phyloP scores from a whole-genome alignment of 805 yeast genomes.

The Zygoascus bituminiphila region DNA sequence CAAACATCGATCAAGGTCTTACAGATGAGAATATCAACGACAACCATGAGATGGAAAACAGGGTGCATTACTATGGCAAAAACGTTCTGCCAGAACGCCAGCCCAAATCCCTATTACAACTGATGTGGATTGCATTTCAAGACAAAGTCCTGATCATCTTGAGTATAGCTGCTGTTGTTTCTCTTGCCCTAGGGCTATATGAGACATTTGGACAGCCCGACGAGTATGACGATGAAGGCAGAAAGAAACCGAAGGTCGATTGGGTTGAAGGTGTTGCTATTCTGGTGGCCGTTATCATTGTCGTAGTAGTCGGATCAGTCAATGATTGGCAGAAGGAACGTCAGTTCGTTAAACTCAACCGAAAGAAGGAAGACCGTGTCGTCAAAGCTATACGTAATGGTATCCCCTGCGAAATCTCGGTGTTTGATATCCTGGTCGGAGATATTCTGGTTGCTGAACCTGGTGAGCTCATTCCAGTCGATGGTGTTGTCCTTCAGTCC shows the following conservation, averaged over 20 bases:
- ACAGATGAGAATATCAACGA: slow-evolving; percentile 17
- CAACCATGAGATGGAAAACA: slow-evolving; percentile 16
- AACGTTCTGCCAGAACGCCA: slow-evolving; percentile 65
- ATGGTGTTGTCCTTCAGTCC: slow-evolving; percentile 66
- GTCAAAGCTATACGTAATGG: slow-evolving; percentile 72
- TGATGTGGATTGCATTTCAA: slow-evolving; percentile 77
- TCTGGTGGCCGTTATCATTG: slow-evolving; percentile 81
- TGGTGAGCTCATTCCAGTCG: slow-evolving; percentile 92
- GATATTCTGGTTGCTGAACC: slow-evolving; percentile 78
- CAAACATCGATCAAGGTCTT: slow-evolving; percentile 28
- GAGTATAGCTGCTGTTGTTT: slow-evolving; percentile 78
- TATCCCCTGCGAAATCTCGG: slow-evolving; percentile 55
- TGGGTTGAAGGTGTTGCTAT: slow-evolving; percentile 99
- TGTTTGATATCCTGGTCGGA: slow-evolving; percentile 76
- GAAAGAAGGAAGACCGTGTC: slow-evolving; percentile 78
- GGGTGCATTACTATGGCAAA: slow-evolving; percentile 51
- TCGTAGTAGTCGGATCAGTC: slow-evolving; percentile 87
- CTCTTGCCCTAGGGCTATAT: slow-evolving; percentile 84
- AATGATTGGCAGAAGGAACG: slow-evolving; percentile 95
- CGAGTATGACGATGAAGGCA: slow-evolving; percentile 70
- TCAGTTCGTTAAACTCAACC: slow-evolving; percentile 81
- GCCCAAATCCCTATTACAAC: slow-evolving; percentile 56
- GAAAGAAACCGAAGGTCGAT: slow-evolving; percentile 72
- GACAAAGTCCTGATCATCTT: slow-evolving; percentile 85
- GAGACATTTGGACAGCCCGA: slow-evolving; percentile 84